Base-by-base conservation (phyloP, 257 asterid genomes). In the Knoxia roxburghii region DNA sequence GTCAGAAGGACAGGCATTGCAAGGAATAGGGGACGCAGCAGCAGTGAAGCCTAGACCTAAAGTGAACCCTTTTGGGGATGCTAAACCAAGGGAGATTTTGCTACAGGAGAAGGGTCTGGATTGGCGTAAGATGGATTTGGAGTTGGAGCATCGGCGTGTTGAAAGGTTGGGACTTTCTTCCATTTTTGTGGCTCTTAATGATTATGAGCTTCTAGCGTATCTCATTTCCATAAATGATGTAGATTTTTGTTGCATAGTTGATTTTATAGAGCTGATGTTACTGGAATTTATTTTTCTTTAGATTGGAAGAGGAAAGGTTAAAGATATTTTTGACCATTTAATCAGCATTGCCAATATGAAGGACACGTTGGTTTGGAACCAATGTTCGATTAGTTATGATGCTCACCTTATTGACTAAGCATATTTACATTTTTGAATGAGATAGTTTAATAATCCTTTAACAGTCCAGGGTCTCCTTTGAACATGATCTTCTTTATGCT, bases 51-150 rank as follows among this genome's bases (percentile, higher is more conserved):
- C 80, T n/a, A 90, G 77, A 67, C 91, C 91, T 3, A 94, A 86
- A 77, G 89, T 90, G 67, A 94, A 90, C 71, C 99, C 99, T 51
- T 94, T 94, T 70, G 98, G 99, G 20, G 88, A 89, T 71, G 96
- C 99, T 17, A 94, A 87, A 79, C 98, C 99, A 61, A 87, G 99
- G 79, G 99, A 94, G 80, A 86, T 94, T 77, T 81, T 91, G 80
- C 98, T 94, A 68, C 82, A 82, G 84, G 88, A 87, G 84, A 94
- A 91, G 76, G 98, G 98, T 50, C 70, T 94, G 75, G 98, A 91
- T 75, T 94, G 99, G 99, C 86, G 83, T 80, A 90, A 94, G 83
- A 87, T 94, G 75, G 99, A 94, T 79, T 78, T 85, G 62, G 89
- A 90, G 55, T 75, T 94, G 79, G 99, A 94, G 76, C 89, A 84